Evolutionary conservation across 106 monocot species (phyloP).

Genomic region (Vanilla planifolia): DNA sequence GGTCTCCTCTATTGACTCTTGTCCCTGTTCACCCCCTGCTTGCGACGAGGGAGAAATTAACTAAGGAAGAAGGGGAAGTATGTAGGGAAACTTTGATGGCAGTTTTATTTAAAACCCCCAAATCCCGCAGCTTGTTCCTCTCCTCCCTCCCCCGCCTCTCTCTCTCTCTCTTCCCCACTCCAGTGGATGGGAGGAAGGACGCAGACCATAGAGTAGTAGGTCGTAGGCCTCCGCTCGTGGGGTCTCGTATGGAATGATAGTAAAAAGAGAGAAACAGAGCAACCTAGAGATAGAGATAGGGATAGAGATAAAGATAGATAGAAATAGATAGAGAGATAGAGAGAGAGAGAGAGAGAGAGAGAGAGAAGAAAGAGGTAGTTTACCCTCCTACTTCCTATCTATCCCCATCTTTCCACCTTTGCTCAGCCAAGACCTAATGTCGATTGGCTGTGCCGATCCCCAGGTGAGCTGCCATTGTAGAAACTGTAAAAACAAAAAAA

Average conservation of each 20-base stretch:
- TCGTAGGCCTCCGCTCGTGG: slow-evolving; percentile 59
- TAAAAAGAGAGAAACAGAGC: no score
- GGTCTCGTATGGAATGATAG: slow-evolving; percentile 34
- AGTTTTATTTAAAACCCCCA: not conserved
- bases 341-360: slow-evolving; percentile 3
- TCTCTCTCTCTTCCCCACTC: not conserved
- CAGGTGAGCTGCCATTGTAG: not conserved
- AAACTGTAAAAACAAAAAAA: no score
- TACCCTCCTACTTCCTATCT: not conserved
- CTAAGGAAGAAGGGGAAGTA: no score
- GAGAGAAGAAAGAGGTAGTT: not conserved
- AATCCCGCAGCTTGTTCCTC: not conserved
- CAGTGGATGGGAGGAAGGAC: not conserved
- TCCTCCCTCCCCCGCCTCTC: no score
- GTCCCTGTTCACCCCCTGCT: no score
- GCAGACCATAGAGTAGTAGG: slow-evolving; percentile 2
- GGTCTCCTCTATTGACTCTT: slow-evolving; percentile 23
- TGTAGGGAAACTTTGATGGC: not conserved
- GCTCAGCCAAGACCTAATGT: slow-evolving; percentile 2
- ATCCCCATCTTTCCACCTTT: not conserved
- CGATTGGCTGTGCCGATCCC: slow-evolving; percentile 7
- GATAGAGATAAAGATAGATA: not conserved
- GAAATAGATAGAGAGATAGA: not conserved
- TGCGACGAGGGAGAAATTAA: not conserved
- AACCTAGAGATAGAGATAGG: no score